These are phyloP conservation scores for Triticum dicoccoides DNA, from an alignment of 176 grass and related monocot genomes.

Conservation along the genomic window DNA sequence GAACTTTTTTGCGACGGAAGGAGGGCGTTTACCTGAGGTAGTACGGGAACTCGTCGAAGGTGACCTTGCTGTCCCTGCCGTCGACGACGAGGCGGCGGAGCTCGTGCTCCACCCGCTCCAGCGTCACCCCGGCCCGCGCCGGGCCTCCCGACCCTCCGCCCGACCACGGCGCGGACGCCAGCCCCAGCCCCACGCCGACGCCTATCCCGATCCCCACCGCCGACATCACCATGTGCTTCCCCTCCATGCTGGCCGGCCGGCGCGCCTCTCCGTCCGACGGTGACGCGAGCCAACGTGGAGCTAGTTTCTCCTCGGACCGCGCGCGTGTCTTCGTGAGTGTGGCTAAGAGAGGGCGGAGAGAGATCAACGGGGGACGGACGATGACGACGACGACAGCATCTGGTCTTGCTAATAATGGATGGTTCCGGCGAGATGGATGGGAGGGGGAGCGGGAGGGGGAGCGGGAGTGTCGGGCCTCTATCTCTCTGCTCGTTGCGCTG, in stretches of 20 bases:
- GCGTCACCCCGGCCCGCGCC: constrained; percentile 45
- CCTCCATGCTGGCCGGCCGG: constrained; percentile 55
- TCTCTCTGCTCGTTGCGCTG: constrained; percentile 22
- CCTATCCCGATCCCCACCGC: constrained; percentile 85
- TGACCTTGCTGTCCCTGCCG: constrained; percentile 58
- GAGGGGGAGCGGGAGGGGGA: background rate
- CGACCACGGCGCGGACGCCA: constrained; percentile 57
- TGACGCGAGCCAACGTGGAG: background rate
- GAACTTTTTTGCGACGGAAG: background rate
- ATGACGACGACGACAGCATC: background rate
- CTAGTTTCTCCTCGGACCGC: background rate
- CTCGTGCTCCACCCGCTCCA: constrained; percentile 72
- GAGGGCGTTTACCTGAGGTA: constrained; percentile 58
- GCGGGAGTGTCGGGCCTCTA: background rate
- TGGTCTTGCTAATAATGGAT: background rate
- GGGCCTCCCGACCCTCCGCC: background rate
- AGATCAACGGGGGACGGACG: background rate
- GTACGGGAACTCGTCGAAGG: constrained; percentile 92
- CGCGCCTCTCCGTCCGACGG: background rate
- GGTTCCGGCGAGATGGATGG: constrained; percentile 30
- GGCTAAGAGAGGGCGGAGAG: background rate
- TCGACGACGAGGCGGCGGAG: constrained; percentile 57
- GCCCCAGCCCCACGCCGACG: constrained; percentile 76
- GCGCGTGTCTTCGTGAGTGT: background rate
- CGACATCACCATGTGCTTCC: constrained; percentile 89